Evolutionary conservation across 139 green algal genomes (phyloP).

Genomic region (Volvox reticuliferus): DNA sequence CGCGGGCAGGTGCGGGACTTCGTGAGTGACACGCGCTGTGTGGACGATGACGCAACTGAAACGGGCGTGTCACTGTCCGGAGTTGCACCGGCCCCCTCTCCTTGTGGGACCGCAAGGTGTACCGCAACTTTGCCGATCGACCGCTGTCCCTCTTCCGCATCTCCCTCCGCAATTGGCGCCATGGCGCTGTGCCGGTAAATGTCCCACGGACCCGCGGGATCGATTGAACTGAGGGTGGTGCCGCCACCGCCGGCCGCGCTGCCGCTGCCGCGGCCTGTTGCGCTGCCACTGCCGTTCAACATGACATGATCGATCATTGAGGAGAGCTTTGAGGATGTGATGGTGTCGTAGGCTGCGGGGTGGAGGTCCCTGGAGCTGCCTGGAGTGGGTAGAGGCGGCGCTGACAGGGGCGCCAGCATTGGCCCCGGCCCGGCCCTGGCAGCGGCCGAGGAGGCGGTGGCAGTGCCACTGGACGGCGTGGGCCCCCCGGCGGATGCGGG

Average conservation of each 20-base stretch:
- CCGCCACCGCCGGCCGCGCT: not conserved
- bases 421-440: no score
- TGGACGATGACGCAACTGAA: not conserved
- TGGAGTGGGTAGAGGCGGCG: not conserved
- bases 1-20: not conserved
- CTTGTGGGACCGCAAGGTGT: not conserved
- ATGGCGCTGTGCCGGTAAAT: conserved; percentile 15
- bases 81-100: not conserved
- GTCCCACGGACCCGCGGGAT: not conserved
- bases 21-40: not conserved
- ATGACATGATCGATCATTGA: conserved; percentile 26
- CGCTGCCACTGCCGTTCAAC: not conserved
- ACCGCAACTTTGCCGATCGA: not conserved
- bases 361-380: conserved; percentile 23
- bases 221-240: not conserved
- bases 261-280: not conserved
- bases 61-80: not conserved
- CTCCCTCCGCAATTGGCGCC: conserved; percentile 28
- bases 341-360: not conserved
- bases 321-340: conserved; percentile 24
- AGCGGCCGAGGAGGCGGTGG: not conserved
- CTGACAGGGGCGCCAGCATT: no score
- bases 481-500: not conserved
- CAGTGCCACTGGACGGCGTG: not conserved
- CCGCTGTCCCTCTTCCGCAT: not conserved